phyloP scores from a whole-genome alignment of 2,329 filamentous ascomycete genomes.

The Leptographium wingfieldii region DNA sequence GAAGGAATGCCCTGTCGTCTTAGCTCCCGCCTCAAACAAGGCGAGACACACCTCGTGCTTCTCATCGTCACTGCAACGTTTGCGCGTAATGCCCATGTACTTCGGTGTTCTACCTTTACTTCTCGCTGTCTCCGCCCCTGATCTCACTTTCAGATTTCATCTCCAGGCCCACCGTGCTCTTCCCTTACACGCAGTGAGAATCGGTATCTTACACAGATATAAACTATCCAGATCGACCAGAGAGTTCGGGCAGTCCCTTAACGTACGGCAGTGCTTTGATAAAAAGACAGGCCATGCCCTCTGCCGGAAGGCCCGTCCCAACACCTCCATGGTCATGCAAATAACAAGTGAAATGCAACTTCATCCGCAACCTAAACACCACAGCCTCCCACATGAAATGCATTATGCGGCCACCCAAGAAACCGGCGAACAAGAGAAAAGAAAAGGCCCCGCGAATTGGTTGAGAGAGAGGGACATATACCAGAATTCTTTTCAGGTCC shows the following conservation, averaged over 20 bases:
- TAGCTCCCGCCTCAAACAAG: background rate
- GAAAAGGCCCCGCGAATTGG: background rate
- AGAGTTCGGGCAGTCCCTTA: background rate
- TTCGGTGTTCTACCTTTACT: background rate
- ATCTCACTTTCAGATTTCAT: background rate
- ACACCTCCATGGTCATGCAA: background rate
- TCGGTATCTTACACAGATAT: background rate
- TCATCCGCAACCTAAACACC: slow-evolving; percentile 4
- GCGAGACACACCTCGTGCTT: background rate
- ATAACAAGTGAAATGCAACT: background rate
- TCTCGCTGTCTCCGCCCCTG: background rate
- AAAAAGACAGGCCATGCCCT: background rate
- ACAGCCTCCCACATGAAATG: slow-evolving; percentile 6
- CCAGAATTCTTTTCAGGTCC: background rate
- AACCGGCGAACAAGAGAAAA: background rate
- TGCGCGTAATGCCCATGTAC: background rate
- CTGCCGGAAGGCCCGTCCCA: background rate
- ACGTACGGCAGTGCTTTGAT: background rate
- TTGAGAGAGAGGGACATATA: background rate
- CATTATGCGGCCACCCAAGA: slow-evolving; percentile 3
- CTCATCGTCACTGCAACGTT: background rate
- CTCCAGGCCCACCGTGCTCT: too few relatives aligned
- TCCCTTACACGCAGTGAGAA: background rate
- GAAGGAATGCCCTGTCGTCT: background rate
- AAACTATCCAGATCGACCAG: background rate